Percentiles rank a stretch among this genome's conserved stretches.
Evolutionary conservation across 2,329 filamentous ascomycete genomes (phyloP).

Genomic region (Venturia carpophila): DNA sequence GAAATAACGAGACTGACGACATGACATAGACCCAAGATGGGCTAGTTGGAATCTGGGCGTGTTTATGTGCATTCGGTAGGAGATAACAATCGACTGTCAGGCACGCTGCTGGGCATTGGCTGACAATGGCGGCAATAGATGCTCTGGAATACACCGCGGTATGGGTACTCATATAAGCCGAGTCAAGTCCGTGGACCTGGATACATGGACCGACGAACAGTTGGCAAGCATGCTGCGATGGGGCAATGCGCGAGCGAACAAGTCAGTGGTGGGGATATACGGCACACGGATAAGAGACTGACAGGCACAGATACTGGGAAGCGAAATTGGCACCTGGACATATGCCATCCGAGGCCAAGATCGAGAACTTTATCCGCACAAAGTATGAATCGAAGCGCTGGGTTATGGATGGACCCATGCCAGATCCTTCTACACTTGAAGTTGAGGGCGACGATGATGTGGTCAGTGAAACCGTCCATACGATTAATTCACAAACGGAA

Average conservation of each 20-base stretch:
- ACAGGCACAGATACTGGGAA: conserved; percentile 66
- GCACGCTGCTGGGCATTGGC: not conserved
- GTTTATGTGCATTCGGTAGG: conserved; percentile 82
- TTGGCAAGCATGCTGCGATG: conserved; percentile 87
- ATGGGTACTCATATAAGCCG: conserved; percentile 98
- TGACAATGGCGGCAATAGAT: conserved; percentile 38
- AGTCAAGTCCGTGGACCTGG: conserved; percentile 96
- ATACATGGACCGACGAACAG: conserved; percentile 98
- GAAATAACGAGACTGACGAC: conserved; percentile 24
- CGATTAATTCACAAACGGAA: not conserved
- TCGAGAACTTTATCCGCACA: conserved; percentile 98
- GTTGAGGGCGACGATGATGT: conserved; percentile 78
- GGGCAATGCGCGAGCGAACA: conserved; percentile 95
- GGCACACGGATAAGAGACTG: not conserved
- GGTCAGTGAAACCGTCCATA: conserved; percentile 34
- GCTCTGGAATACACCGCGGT: conserved; percentile 94
- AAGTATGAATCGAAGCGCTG: conserved; percentile 99
- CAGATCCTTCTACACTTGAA: conserved; percentile 83
- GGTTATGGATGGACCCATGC: conserved; percentile 97
- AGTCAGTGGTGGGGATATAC: conserved; percentile 41
- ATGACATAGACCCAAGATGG: conserved; percentile 80
- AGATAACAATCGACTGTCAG: not conserved
- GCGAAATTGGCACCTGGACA: conserved; percentile 85
- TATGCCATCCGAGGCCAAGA: conserved; percentile 91
- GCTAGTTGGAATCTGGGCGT: conserved; percentile 97